Evolutionary conservation across 306 rosid species (phyloP).

Genomic region (Glycyrrhiza uralensis): DNA sequence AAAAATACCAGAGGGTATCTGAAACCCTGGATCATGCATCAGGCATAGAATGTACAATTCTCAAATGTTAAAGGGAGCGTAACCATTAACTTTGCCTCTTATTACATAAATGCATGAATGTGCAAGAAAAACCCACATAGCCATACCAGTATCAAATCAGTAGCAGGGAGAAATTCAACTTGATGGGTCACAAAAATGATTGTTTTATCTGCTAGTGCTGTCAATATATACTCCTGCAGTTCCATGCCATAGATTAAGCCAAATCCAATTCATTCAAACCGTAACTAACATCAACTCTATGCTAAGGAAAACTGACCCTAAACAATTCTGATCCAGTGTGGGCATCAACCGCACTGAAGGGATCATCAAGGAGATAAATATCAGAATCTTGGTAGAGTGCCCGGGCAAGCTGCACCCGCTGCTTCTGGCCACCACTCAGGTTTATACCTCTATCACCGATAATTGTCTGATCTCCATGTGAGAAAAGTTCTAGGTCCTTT

Average conservation of each 20-base stretch:
- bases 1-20: neutral
- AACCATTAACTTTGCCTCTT: constrained; percentile 20
- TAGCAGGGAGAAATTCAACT: constrained; percentile 95
- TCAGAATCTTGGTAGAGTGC: constrained; percentile 99
- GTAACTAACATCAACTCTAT: constrained; percentile 19
- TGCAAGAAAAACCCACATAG: constrained; percentile 15
- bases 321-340: constrained; percentile 91
- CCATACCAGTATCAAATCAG: constrained; percentile 92
- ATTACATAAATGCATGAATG: constrained; percentile 19
- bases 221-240: constrained; percentile 93
- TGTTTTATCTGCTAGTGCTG: constrained; percentile 82
- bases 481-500: constrained; percentile 86
- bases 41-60: constrained; percentile 2
- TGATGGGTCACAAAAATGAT: constrained; percentile 96
- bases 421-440: constrained; percentile 99
- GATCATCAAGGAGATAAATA: constrained; percentile 95
- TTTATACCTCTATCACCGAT: constrained; percentile 98
- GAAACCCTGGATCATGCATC: neutral
- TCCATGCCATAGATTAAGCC: constrained; percentile 37
- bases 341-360: constrained; percentile 98
- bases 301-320: constrained; percentile 38
- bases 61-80: neutral
- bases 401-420: constrained; percentile 98
- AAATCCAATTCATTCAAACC: constrained; percentile 28
- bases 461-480: constrained; percentile 96